Evolutionary conservation across 139 green algal genomes (phyloP), one percentile per base, ranked within the genome.

Genomic region (Astrephomene gubernaculifera): DNA sequence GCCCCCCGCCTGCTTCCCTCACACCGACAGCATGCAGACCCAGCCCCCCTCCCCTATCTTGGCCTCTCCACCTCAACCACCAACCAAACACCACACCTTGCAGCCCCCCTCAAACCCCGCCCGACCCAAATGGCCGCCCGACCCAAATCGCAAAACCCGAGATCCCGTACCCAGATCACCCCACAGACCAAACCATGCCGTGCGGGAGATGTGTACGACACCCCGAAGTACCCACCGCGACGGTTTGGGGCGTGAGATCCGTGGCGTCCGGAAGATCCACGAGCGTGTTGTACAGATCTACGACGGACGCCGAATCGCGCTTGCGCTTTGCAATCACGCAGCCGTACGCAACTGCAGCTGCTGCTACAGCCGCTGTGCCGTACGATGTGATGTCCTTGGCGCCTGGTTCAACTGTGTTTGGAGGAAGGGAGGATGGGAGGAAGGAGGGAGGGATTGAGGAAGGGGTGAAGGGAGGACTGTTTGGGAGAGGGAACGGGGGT

Each of bases 211-310:
- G n/a, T n/a, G n/a, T n/a, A n/a, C n/a, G n/a, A n/a, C n/a, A n/a
- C n/a, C n/a, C n/a, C n/a, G n/a, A n/a, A n/a, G n/a, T n/a, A 74
- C 76, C 25, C 31, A 83, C 76, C 76, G 76, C 60, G 22, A 95
- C 89, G 17, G 93, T 75, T 8, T 93, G 85, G 1, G 75, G 65
- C 1, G 88, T 94, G 14, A 97, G 88, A 44, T 85, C 79, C 29
- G 87, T 81, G 14, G 92, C 89, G 39, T 96, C 91, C 4, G 82
- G 76, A 74, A 95, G 83, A 1, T 90, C 84, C 45, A 94, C 95
- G n/a, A 98, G 88, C 38, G 87, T 57, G 86, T 98, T 97, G 85
- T 95, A 91, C 64, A 98, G 87, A 45, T 94, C 94, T 19, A 97
- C 91, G 24, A 93, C 90, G 17, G 94, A 92, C 10, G 90, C 92